Evolutionary conservation across 2,329 filamentous ascomycete species (phyloP).

Genomic region (Botrytis aclada): DNA sequence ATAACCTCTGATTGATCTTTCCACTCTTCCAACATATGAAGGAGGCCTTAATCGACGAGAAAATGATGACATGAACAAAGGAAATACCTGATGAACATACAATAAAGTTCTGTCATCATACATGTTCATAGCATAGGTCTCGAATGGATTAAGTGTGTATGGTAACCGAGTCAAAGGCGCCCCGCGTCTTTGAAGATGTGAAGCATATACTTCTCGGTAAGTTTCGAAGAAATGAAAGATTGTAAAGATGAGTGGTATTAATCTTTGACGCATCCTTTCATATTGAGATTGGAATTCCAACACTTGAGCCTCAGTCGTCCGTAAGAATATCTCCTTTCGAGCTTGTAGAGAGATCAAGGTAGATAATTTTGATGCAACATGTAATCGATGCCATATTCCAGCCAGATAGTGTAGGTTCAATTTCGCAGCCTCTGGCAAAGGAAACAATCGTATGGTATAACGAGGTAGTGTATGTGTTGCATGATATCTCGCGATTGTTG

Average conservation of each 20-base stretch:
- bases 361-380: constrained; percentile 61
- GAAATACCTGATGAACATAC: constrained; percentile 62
- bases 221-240: constrained; percentile 67
- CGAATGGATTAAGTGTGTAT: constrained; percentile 61
- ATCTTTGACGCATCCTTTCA: constrained; percentile 61
- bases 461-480: constrained; percentile 57
- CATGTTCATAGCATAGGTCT: constrained; percentile 59
- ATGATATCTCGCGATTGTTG: constrained; percentile 59
- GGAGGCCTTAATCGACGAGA: constrained; percentile 60
- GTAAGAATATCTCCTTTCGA: constrained; percentile 62
- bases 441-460: constrained; percentile 60
- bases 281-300: constrained; percentile 58
- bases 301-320: constrained; percentile 53
- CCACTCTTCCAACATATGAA: constrained; percentile 61
- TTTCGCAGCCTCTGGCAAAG: constrained; percentile 46
- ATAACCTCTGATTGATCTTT: constrained; percentile 61
- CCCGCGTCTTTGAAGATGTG: constrained; percentile 52
- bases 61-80: constrained; percentile 62
- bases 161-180: constrained; percentile 51
- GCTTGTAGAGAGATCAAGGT: constrained; percentile 62
- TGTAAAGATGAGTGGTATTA: constrained; percentile 62
- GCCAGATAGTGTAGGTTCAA: constrained; percentile 61
- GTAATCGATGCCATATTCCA: constrained; percentile 62
- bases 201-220: constrained; percentile 57
- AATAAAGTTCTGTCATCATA: constrained; percentile 63